Conservation (phyloP, 441 rosid genomes). For the Brassica balearica region DNA sequence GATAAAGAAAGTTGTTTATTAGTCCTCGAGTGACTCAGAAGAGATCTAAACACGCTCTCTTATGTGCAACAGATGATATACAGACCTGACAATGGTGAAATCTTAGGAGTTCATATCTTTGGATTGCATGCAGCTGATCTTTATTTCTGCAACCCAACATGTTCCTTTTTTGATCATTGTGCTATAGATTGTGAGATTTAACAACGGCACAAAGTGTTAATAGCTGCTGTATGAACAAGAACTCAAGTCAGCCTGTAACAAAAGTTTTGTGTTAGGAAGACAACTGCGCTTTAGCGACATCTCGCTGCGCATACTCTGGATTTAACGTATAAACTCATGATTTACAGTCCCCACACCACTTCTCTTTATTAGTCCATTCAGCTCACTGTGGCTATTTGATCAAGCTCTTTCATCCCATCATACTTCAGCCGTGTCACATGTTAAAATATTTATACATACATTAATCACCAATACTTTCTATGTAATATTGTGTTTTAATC, state of each 20-base stretch:
- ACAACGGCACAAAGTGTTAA: constrained; percentile 22
- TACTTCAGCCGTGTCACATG: background rate
- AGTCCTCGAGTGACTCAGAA: constrained; percentile 73
- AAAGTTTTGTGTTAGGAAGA: constrained; percentile 27
- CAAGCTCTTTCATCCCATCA: background rate
- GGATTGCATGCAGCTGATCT: constrained; percentile 92
- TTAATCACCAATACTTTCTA: background rate
- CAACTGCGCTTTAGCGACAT: constrained; percentile 22
- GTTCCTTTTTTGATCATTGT: constrained; percentile 1
- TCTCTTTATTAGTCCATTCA: background rate
- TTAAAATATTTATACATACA: background rate
- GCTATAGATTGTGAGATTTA: background rate
- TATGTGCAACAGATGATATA: constrained; percentile 76
- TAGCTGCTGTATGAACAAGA: constrained; percentile 31
- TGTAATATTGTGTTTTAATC: background rate
- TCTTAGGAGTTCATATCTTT: constrained; percentile 94
- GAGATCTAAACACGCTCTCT: constrained; percentile 5
- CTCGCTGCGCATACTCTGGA: background rate
- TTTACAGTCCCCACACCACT: constrained; percentile 21
- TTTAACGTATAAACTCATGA: constrained; percentile 7
- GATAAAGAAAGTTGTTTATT: background rate
- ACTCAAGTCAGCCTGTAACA: constrained; percentile 15
- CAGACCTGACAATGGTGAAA: constrained; percentile 95
- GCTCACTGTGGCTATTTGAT: background rate
- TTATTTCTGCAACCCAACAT: background rate